These are phyloP conservation scores for Cutaneotrichosporon sp. DNA, from an alignment of 1,284 basidiomycete genomes.

Conservation along the genomic window DNA sequence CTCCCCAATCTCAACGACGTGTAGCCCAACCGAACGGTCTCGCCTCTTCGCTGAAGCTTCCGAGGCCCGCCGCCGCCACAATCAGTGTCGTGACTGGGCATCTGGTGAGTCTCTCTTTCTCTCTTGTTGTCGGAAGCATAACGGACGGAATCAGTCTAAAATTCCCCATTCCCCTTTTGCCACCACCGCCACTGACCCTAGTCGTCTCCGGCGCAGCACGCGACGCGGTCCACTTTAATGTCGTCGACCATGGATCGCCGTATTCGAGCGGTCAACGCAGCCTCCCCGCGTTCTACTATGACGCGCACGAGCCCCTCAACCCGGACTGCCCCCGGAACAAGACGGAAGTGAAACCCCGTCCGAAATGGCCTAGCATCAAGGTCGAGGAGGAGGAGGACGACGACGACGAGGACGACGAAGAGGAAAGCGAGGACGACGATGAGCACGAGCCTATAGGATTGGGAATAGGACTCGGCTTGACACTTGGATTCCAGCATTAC, in stretches of 20 bases:
- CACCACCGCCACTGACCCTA: slow-evolving; percentile 5
- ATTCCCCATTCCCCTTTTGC: background rate
- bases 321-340: background rate
- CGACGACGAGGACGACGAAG: background rate
- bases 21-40: background rate
- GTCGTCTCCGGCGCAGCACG: slow-evolving; percentile 19
- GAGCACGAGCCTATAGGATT: background rate
- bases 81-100: slow-evolving; percentile 21
- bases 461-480: background rate
- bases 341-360: background rate
- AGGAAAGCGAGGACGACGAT: background rate
- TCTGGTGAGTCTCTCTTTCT: slow-evolving; percentile 13
- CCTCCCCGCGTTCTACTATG: slow-evolving; percentile 11
- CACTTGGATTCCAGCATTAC: background rate
- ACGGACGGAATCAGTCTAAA: background rate
- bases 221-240: slow-evolving; percentile 11
- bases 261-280: background rate
- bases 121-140: background rate
- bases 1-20: background rate
- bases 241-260: slow-evolving; percentile 1
- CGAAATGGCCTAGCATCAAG: background rate
- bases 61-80: slow-evolving; percentile 12
- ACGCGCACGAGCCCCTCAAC: slow-evolving; percentile 6
- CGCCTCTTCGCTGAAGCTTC: slow-evolving; percentile 4
- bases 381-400: background rate